Conservation (phyloP, 1,284 basidiomycete species). For the Heterobasidion occidentale region DNA sequence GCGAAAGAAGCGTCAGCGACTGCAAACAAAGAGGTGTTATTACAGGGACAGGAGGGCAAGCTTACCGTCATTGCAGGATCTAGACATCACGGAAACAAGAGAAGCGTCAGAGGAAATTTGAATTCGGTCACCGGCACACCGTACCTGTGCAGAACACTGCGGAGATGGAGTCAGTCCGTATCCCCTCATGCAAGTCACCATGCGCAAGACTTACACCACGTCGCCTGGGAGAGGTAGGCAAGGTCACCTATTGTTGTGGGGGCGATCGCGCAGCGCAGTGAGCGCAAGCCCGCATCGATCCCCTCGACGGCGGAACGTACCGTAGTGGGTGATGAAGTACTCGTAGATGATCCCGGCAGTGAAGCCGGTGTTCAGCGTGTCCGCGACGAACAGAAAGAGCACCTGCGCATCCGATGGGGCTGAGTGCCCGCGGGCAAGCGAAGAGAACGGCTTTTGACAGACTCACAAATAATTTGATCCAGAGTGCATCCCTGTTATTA, state of each 20-base stretch:
- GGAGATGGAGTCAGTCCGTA: background rate
- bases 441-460: too few species aligned
- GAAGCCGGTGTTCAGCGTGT: constrained; percentile 19
- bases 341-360: background rate
- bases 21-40: background rate
- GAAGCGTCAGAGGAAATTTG: background rate
- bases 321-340: background rate
- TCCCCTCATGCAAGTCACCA: background rate
- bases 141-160: background rate
- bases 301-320: background rate
- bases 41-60: background rate
- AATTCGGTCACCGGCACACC: background rate
- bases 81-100: background rate
- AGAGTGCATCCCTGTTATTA: constrained; percentile 9
- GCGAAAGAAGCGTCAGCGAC: background rate
- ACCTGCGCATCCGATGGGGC: constrained; percentile 5
- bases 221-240: background rate
- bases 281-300: background rate
- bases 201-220: background rate
- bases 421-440: background rate
- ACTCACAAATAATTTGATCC: constrained; percentile 14
- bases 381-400: constrained; percentile 19
- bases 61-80: constrained; percentile 4
- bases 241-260: background rate
- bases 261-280: background rate